These are phyloP conservation scores for Cryptococcus sp. DNA, from an alignment of 1,284 basidiomycete species.

Conservation along the genomic window DNA sequence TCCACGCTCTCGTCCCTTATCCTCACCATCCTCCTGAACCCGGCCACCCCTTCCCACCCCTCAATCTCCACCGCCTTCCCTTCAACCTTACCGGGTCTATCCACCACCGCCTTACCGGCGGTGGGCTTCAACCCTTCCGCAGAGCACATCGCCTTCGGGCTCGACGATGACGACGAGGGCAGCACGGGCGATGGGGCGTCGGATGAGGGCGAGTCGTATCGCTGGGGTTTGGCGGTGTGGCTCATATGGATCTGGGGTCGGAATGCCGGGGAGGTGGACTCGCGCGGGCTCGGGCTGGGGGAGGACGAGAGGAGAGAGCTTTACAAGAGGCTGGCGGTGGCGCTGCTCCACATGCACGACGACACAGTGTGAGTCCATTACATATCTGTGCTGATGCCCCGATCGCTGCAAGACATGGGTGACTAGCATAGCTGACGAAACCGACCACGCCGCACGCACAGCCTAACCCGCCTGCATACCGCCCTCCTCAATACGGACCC, in stretches of 20 bases:
- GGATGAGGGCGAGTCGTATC: slow-evolving; percentile 9
- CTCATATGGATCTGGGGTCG: slow-evolving; percentile 17
- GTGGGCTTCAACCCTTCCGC: background rate
- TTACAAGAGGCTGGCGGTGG: slow-evolving; percentile 7
- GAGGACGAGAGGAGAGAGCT: slow-evolving; percentile 12
- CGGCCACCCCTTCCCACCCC: background rate
- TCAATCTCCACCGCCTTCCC: background rate
- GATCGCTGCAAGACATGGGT: too few species aligned
- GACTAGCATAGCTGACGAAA: background rate
- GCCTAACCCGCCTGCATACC: background rate
- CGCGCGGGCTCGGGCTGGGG: background rate
- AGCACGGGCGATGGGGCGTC: background rate
- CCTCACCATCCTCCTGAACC: slow-evolving; percentile 50
- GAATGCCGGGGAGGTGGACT: background rate
- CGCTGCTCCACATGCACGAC: slow-evolving; percentile 13
- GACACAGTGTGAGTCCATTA: slow-evolving; percentile 24
- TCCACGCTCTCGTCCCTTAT: slow-evolving; percentile 57
- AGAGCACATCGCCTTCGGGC: background rate
- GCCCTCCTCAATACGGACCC: slow-evolving; percentile 1
- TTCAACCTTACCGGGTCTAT: background rate
- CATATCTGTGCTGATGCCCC: too few species aligned
- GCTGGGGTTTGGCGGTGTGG: slow-evolving; percentile 27
- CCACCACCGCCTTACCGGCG: background rate
- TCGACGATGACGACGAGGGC: background rate
- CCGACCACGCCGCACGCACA: background rate